phyloP scores from a whole-genome alignment of 2,329 filamentous ascomycete genomes.

The Diplodia corticola region DNA sequence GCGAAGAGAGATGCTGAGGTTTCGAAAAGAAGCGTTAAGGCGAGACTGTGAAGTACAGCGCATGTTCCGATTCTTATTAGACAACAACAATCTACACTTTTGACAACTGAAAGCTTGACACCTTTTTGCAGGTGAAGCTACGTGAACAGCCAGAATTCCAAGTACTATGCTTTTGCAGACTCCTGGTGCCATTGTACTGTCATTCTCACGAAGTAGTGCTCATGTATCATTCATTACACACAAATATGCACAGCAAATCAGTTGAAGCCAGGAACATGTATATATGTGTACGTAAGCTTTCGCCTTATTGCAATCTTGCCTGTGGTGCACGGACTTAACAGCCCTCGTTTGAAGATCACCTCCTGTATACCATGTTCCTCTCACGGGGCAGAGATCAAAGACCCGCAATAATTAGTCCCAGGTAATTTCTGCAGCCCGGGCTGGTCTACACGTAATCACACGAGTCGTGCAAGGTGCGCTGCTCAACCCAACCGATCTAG shows the following conservation, averaged over 20 bases:
- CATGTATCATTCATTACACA: neutral
- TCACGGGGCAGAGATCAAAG: neutral
- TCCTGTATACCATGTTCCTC: neutral
- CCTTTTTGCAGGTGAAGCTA: neutral
- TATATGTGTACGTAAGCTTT: no score
- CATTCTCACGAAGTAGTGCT: neutral
- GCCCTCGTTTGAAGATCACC: neutral
- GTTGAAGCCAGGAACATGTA: no score
- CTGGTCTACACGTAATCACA: neutral
- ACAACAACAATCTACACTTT: neutral
- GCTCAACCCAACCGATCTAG: neutral
- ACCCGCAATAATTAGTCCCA: neutral
- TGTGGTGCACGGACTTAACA: neutral
- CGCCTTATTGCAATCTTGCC: neutral
- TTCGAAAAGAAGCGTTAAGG: neutral
- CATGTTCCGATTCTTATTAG: neutral
- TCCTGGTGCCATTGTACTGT: neutral
- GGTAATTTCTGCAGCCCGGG: neutral
- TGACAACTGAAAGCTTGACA: neutral
- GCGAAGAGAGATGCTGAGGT: constrained; percentile 30
- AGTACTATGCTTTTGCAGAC: no score
- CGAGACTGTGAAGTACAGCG: neutral
- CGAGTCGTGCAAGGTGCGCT: neutral
- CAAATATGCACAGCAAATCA: neutral
- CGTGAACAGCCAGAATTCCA: no score